Base-by-base conservation (phyloP, 2,329 filamentous ascomycete genomes). In the Emmonsia crescens region DNA sequence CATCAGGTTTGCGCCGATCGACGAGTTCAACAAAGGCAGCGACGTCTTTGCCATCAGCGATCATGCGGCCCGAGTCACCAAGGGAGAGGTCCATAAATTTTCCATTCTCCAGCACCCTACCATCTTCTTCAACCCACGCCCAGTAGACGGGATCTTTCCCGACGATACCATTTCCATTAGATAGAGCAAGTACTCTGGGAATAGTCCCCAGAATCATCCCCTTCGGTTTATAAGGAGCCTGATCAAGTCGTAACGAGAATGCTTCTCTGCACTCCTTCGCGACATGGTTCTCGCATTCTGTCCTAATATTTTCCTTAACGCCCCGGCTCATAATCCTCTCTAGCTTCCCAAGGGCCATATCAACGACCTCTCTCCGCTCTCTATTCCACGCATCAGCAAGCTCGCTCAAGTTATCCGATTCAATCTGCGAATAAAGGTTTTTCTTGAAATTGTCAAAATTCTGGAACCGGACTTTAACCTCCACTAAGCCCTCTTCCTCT, bases 371-470 rank as follows among this genome's bases (percentile, higher is more conserved):
- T 66, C 87, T 86, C 42, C 94, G 88, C 69, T 96, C 85, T 56
- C 87, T 83, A 67, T 96, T 96, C 94, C 94, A 99, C 10, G 91
- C 89, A 75, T 97, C 93, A 2, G 94, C 94, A 54, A 94, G 83
- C 70, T 96, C 92, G 70, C 92, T 96, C 73, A 91, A 94, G 75
- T 96, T 96, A 74, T 99, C 94, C 0, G 92, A 96, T 65, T 90
- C 87, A 65, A 99, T 96, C 68, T 94, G 88, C 56, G 84, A 82
- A 71, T 91, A 88, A 4, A 99, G 82, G 60, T 88, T 85, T 58
- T 85, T 83, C 62, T 86, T 86, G 78, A 96, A 92, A 40, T 87
- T 83, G 6, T 87, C 84, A 68, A 89, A 86, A 61, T 88, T 85
- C 68, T 90, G 85, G 73, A 97, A 83, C 16, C 83, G 83, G 21